These are phyloP conservation scores for Exophiala oligosperma DNA, from an alignment of 2,329 filamentous ascomycete genomes.

Conservation along the genomic window DNA sequence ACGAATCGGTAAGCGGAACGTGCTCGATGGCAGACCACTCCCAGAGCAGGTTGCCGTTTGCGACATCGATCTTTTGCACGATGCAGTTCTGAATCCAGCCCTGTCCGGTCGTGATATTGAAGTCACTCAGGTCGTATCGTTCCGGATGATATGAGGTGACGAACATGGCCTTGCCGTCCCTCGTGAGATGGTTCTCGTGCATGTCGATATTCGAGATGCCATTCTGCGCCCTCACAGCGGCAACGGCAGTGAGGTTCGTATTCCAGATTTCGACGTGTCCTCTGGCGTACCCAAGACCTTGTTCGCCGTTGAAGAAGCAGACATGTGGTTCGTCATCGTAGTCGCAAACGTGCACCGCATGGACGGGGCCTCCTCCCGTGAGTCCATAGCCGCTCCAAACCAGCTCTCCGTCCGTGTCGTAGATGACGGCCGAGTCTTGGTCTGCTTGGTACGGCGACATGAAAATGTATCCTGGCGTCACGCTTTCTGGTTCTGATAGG, in stretches of 20 bases:
- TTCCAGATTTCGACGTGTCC: background rate
- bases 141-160: slow-evolving; percentile 38
- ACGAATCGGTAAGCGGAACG: slow-evolving; percentile 48
- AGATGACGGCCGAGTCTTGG: background rate
- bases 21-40: slow-evolving; percentile 61
- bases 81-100: slow-evolving; percentile 7
- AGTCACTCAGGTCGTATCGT: slow-evolving; percentile 5
- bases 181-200: slow-evolving; percentile 52
- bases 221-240: slow-evolving; percentile 1
- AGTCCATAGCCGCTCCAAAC: background rate
- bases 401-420: background rate
- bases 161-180: slow-evolving; percentile 37
- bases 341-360: background rate
- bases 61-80: slow-evolving; percentile 54
- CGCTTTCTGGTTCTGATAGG: background rate
- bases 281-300: background rate
- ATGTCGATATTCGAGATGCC: slow-evolving; percentile 40
- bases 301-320: background rate
- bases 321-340: background rate
- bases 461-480: background rate
- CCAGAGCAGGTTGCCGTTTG: slow-evolving; percentile 55
- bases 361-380: background rate
- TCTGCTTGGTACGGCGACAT: background rate
- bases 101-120: background rate
- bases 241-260: background rate